Conservation (phyloP, 441 rosid genomes). For the Mallotus repandus region DNA sequence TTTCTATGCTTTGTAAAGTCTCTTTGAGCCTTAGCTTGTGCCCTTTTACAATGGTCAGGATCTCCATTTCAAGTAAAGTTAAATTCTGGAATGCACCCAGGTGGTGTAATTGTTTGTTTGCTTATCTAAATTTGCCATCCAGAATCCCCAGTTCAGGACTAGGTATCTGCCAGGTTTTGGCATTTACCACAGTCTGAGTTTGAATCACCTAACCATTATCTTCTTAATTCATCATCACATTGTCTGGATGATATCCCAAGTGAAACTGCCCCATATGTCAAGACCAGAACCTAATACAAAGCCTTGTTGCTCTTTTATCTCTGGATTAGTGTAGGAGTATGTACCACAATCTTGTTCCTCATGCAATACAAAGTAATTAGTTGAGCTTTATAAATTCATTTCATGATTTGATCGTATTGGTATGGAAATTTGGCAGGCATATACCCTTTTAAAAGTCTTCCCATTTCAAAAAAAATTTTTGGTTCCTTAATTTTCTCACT, state of each 20-base stretch:
- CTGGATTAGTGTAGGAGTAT: neutral
- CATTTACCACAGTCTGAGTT: neutral
- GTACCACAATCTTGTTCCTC: neutral
- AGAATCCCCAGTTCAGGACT: neutral
- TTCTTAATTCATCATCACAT: neutral
- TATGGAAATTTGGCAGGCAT: neutral
- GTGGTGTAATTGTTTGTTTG: neutral
- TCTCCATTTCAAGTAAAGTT: neutral
- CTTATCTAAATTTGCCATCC: no score
- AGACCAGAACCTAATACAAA: neutral
- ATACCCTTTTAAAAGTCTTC: neutral
- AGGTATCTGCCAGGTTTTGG: neutral
- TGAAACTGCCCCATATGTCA: neutral
- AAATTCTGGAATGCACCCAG: neutral
- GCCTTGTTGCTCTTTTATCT: neutral
- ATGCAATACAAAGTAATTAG: neutral
- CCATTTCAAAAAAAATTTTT: neutral
- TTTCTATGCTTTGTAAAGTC: no score
- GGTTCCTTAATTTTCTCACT: slow-evolving; percentile 7
- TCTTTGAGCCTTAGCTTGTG: no score
- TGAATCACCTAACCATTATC: neutral
- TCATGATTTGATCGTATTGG: neutral
- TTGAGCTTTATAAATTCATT: slow-evolving; percentile 5
- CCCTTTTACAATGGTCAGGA: neutral
- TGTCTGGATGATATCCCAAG: neutral